phyloP scores from a whole-genome alignment of 257 asterid genomes.

The Solanum ossicruentum region DNA sequence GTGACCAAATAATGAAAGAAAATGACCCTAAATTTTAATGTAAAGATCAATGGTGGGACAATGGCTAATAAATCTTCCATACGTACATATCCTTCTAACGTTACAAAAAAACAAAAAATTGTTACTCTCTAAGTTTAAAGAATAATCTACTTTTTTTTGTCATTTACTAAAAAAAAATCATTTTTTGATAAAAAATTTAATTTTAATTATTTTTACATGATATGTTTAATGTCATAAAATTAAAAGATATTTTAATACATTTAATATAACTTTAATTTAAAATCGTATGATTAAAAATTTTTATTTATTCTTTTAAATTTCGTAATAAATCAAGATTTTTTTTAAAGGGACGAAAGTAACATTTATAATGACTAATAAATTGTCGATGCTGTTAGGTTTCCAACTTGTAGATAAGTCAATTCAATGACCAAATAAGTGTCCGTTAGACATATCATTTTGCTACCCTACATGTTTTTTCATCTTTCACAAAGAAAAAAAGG shows the following conservation, averaged over 20 bases:
- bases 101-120: background rate
- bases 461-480: background rate
- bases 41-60: background rate
- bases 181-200: too few species aligned
- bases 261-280: too few species aligned
- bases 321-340: too few species aligned
- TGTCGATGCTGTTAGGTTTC: background rate
- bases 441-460: background rate
- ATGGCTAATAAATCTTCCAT: background rate
- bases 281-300: fast-evolving
- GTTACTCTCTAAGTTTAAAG: too few species aligned
- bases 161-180: too few species aligned
- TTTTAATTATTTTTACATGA: too few species aligned
- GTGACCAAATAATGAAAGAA: background rate
- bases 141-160: too few species aligned
- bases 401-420: background rate
- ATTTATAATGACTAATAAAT: background rate
- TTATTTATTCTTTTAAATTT: too few species aligned
- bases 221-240: too few species aligned
- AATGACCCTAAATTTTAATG: background rate
- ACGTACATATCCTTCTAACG: background rate
- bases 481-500: background rate
- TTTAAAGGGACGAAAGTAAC: too few species aligned
- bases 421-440: background rate
- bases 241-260: too few species aligned